Conservation (phyloP, 23 red algal genomes). For the Agarophyton chilense region DNA sequence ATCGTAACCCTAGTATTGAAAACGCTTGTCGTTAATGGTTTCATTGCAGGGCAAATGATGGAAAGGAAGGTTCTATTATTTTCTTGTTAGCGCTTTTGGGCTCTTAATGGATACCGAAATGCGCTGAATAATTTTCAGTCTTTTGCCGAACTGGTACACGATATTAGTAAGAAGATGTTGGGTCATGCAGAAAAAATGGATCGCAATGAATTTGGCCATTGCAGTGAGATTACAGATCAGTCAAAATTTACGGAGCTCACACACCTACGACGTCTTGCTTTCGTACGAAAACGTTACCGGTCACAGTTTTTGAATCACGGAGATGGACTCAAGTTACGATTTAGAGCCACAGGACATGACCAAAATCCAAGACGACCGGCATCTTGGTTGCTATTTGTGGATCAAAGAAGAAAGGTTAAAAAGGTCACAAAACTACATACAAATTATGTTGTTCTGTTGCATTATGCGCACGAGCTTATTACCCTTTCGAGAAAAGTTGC, state of each 20-base stretch:
- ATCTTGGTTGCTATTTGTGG: background rate
- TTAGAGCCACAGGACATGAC: background rate
- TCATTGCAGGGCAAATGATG: no score
- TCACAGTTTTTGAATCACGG: background rate
- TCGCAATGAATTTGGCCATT: background rate
- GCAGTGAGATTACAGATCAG: background rate
- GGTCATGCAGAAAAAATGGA: background rate
- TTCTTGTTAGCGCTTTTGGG: no score
- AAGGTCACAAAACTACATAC: background rate
- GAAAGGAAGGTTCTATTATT: no score
- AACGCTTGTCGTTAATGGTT: conserved; percentile 6
- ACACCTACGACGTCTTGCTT: background rate
- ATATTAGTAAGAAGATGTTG: no score
- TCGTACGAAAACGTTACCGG: background rate
- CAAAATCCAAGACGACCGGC: background rate
- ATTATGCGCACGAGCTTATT: background rate
- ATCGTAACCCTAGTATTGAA: conserved; percentile 17
- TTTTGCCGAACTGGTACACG: no score
- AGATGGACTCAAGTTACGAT: background rate
- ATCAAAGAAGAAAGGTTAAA: background rate
- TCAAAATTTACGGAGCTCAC: background rate
- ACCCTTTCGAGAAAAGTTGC: background rate
- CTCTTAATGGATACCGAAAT: no score
- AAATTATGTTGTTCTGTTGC: background rate
- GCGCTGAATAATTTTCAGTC: no score